These are phyloP conservation scores for Abrus pulchellus DNA, from an alignment of 306 rosid genomes.

Conservation along the genomic window DNA sequence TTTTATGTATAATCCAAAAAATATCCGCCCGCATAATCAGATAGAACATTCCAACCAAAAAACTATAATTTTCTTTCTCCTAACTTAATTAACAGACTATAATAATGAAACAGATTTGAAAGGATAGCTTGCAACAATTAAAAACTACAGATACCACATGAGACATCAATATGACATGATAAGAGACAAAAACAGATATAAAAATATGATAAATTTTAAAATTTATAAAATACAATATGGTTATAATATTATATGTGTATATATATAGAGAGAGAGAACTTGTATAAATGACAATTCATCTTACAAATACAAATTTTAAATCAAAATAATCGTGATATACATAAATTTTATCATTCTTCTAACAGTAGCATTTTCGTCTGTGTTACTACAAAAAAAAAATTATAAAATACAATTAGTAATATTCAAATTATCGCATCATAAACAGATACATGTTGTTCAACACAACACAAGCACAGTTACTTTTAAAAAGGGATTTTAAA, in stretches of 20 bases:
- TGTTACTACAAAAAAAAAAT: neutral
- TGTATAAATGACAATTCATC: neutral
- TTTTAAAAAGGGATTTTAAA: slow-evolving; percentile 3
- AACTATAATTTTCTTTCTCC: neutral
- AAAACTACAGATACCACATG: neutral
- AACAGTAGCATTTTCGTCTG: neutral
- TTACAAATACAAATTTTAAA: neutral
- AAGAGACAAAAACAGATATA: neutral
- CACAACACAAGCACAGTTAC: neutral
- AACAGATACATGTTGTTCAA: neutral
- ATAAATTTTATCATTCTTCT: neutral
- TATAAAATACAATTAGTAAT: neutral
- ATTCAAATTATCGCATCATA: neutral
- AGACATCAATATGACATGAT: neutral
- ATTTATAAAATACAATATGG: neutral
- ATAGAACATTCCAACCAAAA: neutral
- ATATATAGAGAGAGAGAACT: neutral
- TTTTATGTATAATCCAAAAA: slow-evolving; percentile 1
- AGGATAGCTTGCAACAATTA: slow-evolving; percentile 17
- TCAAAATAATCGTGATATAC: neutral
- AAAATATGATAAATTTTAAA: neutral
- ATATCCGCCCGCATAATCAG: neutral
- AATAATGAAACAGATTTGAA: slow-evolving; percentile 3
- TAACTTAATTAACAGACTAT: neutral
- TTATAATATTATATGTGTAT: neutral